Conservation (phyloP, 2,329 filamentous ascomycete genomes). For the Furcasterigmium furcatum region DNA sequence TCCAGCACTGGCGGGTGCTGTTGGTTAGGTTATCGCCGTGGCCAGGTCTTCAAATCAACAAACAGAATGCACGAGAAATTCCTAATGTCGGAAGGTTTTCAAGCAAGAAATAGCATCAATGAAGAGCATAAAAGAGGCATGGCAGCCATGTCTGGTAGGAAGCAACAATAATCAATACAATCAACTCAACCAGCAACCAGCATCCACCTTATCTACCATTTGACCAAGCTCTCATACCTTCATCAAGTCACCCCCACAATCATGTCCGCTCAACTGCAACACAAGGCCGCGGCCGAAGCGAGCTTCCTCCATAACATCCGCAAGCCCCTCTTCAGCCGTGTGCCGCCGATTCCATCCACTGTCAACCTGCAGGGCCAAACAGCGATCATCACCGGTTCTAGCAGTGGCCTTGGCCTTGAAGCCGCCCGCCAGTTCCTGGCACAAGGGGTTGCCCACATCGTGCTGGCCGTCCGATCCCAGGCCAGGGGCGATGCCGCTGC, state of each 20-base stretch:
- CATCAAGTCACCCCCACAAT: neutral
- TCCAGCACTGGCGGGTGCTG: no score
- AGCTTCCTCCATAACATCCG: neutral
- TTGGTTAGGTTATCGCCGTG: no score
- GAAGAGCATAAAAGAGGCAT: neutral
- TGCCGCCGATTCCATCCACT: neutral
- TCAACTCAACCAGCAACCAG: neutral
- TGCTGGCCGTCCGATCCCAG: constrained; percentile 37
- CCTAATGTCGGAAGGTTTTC: neutral
- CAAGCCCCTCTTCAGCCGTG: neutral
- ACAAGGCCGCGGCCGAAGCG: constrained; percentile 1
- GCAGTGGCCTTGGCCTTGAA: constrained; percentile 42
- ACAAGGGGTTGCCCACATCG: constrained; percentile 30
- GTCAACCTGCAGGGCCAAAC: constrained; percentile 27
- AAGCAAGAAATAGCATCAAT: neutral
- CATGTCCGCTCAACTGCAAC: constrained; percentile 3
- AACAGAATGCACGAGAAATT: neutral
- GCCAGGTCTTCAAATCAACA: no score
- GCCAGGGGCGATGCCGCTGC: constrained; percentile 35
- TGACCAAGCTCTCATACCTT: neutral
- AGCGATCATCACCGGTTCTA: constrained; percentile 42
- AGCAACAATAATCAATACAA: neutral
- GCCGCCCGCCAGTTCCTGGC: constrained; percentile 32
- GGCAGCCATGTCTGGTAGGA: neutral
- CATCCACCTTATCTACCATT: neutral